Evolutionary conservation across 2,329 filamentous ascomycete species (phyloP), one percentile per base, ranked within the genome.

Genomic region (Neofusicoccum parvum): DNA sequence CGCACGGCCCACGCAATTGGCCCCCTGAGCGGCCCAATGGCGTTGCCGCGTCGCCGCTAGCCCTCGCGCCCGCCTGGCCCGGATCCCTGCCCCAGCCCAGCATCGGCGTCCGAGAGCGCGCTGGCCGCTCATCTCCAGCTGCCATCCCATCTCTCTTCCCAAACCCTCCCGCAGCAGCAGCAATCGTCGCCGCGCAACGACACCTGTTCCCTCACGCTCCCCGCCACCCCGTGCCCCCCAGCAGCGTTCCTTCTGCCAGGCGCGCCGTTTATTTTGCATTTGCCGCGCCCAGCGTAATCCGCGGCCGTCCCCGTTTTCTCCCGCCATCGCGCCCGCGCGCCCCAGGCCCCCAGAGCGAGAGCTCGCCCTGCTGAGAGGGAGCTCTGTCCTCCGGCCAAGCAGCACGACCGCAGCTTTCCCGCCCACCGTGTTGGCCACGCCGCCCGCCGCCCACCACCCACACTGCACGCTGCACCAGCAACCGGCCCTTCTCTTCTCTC

Each of bases 401-500:
- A 17, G 20, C 60, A 14, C 62, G 39, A 32, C 54, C 37, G 54
- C 54, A 59, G 20, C 54, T 56, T 51, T 27, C 48, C 60, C 46
- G 60, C 60, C 48, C 37, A 48, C 62, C 62, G 62, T 64, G 62
- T 64, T 64, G 62, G 62, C 62, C 43, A 54, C 49, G 20, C 36
- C 34, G 36, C 59, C 62, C 49, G 20, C 36, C 34, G 36, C 59
- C 62, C 39, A 43, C 62, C 62, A 43, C 51, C 51, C 62, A 53
- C 62, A 54, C 48, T 49, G 58, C 56, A 34, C 56, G 27, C 49
- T 46, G 62, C 62, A 48, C 51, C 62, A 45, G 36, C 62, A 64
- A 56, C 62, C 62, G 62, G 62, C 62, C 62, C 62, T 64, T 54
- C 45, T 64, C 50, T 64, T 46, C 62, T 64, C 62, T 64, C 62